Evolutionary conservation across 1,139 yeast genomes (phyloP).

Genomic region (Yamadazyma dushanensis): DNA sequence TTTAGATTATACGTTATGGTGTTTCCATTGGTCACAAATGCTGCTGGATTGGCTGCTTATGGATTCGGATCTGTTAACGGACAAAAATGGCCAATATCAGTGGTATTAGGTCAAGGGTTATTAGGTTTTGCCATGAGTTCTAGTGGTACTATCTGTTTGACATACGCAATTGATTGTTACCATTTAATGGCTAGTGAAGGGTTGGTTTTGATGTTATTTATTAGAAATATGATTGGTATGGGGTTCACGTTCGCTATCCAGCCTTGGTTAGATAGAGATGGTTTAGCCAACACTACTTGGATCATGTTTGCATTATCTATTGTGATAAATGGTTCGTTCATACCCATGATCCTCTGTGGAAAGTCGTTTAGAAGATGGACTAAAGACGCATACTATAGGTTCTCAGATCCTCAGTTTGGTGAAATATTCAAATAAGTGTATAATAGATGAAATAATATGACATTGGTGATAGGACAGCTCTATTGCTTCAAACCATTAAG

Average conservation of each 20-base stretch:
- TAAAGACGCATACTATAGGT: slow-evolving; percentile 21
- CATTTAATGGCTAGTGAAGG: slow-evolving; percentile 57
- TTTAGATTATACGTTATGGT: slow-evolving; percentile 41
- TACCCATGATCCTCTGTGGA: slow-evolving; percentile 42
- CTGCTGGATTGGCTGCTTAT: slow-evolving; percentile 40
- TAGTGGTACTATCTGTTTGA: slow-evolving; percentile 55
- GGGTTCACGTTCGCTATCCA: slow-evolving; percentile 49
- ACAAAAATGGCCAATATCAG: slow-evolving; percentile 51
- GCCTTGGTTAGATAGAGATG: slow-evolving; percentile 44
- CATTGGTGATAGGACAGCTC: too few species aligned
- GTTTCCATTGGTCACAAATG: slow-evolving; percentile 39
- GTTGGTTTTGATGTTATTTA: slow-evolving; percentile 48
- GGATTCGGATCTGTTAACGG: slow-evolving; percentile 34
- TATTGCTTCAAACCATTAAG: too few species aligned
- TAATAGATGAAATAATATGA: too few species aligned
- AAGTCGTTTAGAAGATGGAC: slow-evolving; percentile 40
- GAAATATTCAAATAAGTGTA: slow-evolving; percentile 9
- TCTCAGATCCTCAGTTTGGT: slow-evolving; percentile 19
- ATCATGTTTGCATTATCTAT: slow-evolving; percentile 46
- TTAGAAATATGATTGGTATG: slow-evolving; percentile 50
- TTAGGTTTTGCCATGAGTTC: slow-evolving; percentile 61
- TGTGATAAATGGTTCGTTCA: slow-evolving; percentile 41
- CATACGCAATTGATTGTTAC: slow-evolving; percentile 60
- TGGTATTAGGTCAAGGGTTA: slow-evolving; percentile 51
- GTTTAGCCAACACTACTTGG: slow-evolving; percentile 43